Evolutionary conservation across 2,329 filamentous ascomycete species (phyloP).

Genomic region (Plectosphaerella cucumerina): DNA sequence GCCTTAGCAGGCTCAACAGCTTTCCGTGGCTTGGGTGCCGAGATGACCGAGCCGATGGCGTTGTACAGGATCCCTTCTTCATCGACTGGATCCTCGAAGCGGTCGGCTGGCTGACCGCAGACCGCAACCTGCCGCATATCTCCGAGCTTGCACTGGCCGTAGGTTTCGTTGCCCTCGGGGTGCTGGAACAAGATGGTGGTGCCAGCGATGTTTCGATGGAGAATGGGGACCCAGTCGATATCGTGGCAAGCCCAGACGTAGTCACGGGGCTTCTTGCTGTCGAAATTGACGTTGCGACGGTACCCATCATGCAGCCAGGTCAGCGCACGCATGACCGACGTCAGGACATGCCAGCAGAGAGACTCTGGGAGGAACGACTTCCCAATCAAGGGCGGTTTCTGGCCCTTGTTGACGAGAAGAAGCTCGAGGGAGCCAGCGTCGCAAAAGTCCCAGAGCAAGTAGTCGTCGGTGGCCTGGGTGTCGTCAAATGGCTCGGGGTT

Average conservation of each 20-base stretch:
- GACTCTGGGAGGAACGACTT: conserved; percentile 42
- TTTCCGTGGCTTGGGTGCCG: background rate
- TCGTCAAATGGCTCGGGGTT: conserved; percentile 9
- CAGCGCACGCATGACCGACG: conserved; percentile 42
- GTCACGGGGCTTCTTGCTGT: conserved; percentile 1
- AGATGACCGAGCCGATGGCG: conserved; percentile 4
- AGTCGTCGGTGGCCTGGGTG: conserved; percentile 18
- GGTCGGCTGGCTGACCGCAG: conserved; percentile 26
- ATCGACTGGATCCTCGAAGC: conserved; percentile 3
- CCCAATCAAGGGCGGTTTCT: conserved; percentile 8
- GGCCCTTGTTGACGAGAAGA: conserved; percentile 26
- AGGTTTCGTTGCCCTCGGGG: conserved; percentile 41
- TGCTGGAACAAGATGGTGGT: conserved; percentile 48
- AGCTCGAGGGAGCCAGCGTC: conserved; percentile 44
- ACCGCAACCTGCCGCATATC: conserved; percentile 37
- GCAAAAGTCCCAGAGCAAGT: conserved; percentile 48
- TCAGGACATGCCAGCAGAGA: conserved; percentile 52
- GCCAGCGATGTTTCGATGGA: conserved; percentile 44
- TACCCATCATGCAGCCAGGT: conserved; percentile 49
- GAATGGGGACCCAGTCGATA: conserved; percentile 44
- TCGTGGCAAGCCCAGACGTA: conserved; percentile 19
- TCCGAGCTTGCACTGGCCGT: conserved; percentile 51
- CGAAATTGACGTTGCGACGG: conserved; percentile 16
- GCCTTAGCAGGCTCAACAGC: background rate
- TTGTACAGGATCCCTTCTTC: conserved; percentile 3